Evolutionary conservation across 2,329 filamentous ascomycete species (phyloP).

Genomic region (Trichoderma breve): DNA sequence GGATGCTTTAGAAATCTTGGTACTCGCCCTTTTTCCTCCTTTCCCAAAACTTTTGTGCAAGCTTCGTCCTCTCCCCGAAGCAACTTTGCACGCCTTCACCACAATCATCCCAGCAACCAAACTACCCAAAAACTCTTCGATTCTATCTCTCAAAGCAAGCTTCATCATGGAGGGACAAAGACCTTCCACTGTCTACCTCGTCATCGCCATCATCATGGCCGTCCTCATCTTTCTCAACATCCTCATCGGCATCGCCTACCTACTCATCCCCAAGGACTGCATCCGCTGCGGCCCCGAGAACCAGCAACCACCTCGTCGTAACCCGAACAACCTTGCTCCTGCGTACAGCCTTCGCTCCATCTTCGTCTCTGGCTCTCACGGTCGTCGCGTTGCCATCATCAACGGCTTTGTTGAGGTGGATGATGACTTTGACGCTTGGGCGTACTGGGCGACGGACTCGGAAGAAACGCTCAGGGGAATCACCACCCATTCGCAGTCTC

Average conservation of each 20-base stretch:
- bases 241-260: slow-evolving; percentile 1
- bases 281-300: background rate
- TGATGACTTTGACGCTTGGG: slow-evolving; percentile 16
- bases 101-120: background rate
- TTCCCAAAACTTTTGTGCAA: background rate
- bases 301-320: background rate
- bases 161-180: background rate
- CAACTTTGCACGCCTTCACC: background rate
- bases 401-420: slow-evolving; percentile 5
- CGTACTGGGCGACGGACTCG: slow-evolving; percentile 18
- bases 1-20: background rate
- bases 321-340: background rate
- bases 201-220: slow-evolving; percentile 15
- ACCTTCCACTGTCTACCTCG: background rate
- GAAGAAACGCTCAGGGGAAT: background rate
- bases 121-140: background rate
- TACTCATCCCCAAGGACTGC: background rate
- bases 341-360: slow-evolving; percentile 1
- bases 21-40: background rate
- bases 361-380: background rate
- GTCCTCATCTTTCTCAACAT: slow-evolving; percentile 21
- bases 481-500: background rate
- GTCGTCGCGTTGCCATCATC: background rate
- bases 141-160: background rate
- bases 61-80: background rate